Conservation (phyloP, 2,329 filamentous ascomycete species). For the Dichotomopilus funicola region DNA sequence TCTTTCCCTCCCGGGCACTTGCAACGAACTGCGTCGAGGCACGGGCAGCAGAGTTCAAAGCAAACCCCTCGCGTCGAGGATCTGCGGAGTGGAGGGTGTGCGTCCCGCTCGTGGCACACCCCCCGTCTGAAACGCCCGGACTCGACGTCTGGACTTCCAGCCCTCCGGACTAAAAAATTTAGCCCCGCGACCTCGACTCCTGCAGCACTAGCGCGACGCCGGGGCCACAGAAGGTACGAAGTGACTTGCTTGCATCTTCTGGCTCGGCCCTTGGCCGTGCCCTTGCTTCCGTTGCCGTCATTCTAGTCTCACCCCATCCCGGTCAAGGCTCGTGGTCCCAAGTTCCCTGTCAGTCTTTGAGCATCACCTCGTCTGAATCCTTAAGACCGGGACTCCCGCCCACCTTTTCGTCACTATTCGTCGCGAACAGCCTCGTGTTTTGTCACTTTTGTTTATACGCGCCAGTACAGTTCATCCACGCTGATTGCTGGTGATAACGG, state of each 20-base stretch:
- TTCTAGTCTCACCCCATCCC: not conserved
- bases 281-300: conserved; percentile 4
- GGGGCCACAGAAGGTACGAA: conserved; percentile 16
- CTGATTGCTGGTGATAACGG: not conserved
- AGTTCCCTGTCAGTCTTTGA: not conserved
- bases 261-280: conserved; percentile 10
- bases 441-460: conserved; percentile 1
- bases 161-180: conserved; percentile 19
- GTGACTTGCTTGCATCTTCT: conserved; percentile 1
- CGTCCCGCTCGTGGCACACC: conserved; percentile 9
- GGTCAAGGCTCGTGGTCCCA: not conserved
- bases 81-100: conserved; percentile 16
- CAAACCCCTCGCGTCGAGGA: conserved; percentile 14
- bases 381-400: not conserved
- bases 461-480: not conserved
- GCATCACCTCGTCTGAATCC: not conserved
- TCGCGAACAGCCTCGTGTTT: not conserved
- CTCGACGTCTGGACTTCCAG: conserved; percentile 17
- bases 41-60: conserved; percentile 15
- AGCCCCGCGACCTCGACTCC: conserved; percentile 17
- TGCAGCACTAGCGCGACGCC: conserved; percentile 1
- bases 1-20: conserved; percentile 9
- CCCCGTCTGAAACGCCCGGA: conserved; percentile 14
- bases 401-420: not conserved
- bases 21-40: conserved; percentile 20